Conservation (phyloP, 805 yeast genomes). For the Scheffersomyces stipitis region DNA sequence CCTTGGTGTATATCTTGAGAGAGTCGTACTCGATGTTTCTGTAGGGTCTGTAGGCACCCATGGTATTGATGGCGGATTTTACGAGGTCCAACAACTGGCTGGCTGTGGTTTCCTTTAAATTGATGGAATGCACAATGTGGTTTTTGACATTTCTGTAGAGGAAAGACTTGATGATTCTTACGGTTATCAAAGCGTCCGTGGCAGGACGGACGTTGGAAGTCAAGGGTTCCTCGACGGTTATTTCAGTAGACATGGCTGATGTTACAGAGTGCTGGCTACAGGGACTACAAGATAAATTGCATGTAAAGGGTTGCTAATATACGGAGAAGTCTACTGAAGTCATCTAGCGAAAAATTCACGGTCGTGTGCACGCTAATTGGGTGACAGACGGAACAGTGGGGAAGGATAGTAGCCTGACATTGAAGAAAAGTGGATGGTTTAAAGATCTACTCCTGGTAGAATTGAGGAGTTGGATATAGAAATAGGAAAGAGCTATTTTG, state of each 20-base stretch:
- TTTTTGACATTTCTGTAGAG: constrained; percentile 87
- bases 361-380: no score
- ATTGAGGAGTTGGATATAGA: no score
- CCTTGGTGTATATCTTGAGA: constrained; percentile 86
- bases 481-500: no score
- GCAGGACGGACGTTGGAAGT: constrained; percentile 77
- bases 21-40: constrained; percentile 73
- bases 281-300: no score
- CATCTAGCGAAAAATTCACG: no score
- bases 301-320: no score
- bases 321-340: no score
- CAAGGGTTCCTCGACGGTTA: constrained; percentile 60
- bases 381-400: no score
- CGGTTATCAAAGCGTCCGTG: constrained; percentile 73
- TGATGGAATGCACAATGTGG: constrained; percentile 64
- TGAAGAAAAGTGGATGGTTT: no score
- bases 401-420: no score
- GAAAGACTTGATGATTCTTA: constrained; percentile 87
- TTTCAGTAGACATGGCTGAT: not conserved
- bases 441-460: no score
- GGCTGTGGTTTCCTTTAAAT: constrained; percentile 69
- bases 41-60: constrained; percentile 78
- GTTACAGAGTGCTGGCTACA: no score
- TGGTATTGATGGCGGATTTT: constrained; percentile 44
- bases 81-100: constrained; percentile 57